Conservation (phyloP, 495 filamentous ascomycete genomes). For the Xylaria cubensis region DNA sequence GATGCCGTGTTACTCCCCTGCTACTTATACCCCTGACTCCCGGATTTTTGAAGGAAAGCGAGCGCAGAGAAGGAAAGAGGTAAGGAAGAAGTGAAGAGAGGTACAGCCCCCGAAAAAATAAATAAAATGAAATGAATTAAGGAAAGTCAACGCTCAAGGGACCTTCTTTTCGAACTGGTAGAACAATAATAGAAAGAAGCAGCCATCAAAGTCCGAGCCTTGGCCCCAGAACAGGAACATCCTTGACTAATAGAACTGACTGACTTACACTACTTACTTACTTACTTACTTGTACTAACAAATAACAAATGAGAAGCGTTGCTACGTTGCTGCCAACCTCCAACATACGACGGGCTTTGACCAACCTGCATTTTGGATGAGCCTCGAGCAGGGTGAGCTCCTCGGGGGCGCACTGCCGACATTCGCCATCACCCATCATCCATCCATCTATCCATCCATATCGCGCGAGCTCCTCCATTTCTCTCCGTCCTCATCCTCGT, state of each 20-base stretch:
- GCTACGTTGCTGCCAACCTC: slow-evolving; percentile 8
- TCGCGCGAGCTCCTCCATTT: background rate
- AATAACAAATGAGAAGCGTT: background rate
- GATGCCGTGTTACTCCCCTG: background rate
- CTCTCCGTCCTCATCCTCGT: background rate
- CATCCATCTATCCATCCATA: background rate
- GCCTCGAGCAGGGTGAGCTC: slow-evolving; percentile 25
- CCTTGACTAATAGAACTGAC: background rate
- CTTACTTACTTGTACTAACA: background rate
- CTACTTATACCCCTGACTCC: slow-evolving; percentile 14
- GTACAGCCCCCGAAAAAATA: background rate
- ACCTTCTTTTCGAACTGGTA: background rate
- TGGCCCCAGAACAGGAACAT: background rate
- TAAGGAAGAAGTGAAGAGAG: background rate
- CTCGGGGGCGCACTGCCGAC: slow-evolving; percentile 23
- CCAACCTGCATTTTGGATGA: slow-evolving; percentile 25
- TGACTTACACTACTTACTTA: too few relatives aligned
- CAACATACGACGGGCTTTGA: background rate
- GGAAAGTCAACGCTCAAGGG: background rate
- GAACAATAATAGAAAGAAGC: background rate
- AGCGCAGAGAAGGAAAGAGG: slow-evolving; percentile 2
- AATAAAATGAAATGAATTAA: background rate
- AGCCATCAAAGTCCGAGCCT: background rate
- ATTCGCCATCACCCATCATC: background rate
- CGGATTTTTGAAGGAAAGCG: slow-evolving; percentile 20